Evolutionary conservation across 2,329 filamentous ascomycete genomes (phyloP).

Genomic region (Hypomyces rosellus): DNA sequence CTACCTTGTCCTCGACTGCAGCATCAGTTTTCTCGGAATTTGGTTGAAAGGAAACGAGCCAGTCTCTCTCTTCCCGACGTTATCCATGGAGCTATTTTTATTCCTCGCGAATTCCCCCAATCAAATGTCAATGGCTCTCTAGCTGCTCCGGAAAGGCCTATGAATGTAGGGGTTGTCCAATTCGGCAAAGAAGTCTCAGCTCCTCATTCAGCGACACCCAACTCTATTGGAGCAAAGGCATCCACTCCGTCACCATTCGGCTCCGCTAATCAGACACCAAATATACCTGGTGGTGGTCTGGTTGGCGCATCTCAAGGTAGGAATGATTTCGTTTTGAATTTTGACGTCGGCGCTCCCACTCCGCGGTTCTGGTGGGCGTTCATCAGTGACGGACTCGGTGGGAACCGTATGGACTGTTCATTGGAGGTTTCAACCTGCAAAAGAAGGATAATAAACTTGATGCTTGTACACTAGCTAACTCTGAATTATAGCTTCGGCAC

Average conservation of each 20-base stretch:
- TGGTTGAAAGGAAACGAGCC: conserved; percentile 57
- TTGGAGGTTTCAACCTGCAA: no score
- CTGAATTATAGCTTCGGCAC: conserved; percentile 3
- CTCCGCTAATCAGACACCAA: background rate
- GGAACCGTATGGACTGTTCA: background rate
- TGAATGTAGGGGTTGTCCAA: conserved; percentile 19
- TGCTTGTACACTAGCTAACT: conserved; percentile 3
- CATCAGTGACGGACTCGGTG: background rate
- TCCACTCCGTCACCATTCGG: conserved; percentile 4
- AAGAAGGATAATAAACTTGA: background rate
- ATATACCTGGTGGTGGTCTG: conserved; percentile 2
- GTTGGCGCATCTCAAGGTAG: conserved; percentile 6
- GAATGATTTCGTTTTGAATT: background rate
- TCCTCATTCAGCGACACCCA: background rate
- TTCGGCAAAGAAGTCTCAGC: conserved; percentile 9
- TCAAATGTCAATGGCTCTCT: conserved; percentile 11
- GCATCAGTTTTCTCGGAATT: conserved; percentile 48
- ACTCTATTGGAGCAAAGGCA: background rate
- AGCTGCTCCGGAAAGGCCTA: conserved; percentile 18
- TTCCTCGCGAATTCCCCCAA: conserved; percentile 22
- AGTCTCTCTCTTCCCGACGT: conserved; percentile 45
- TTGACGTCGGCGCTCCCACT: background rate
- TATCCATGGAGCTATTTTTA: conserved; percentile 50
- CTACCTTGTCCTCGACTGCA: conserved; percentile 44
- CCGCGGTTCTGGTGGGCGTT: background rate